phyloP scores from a whole-genome alignment of 768 basidiomycete genomes.

The Phaeotremella skinneri region DNA sequence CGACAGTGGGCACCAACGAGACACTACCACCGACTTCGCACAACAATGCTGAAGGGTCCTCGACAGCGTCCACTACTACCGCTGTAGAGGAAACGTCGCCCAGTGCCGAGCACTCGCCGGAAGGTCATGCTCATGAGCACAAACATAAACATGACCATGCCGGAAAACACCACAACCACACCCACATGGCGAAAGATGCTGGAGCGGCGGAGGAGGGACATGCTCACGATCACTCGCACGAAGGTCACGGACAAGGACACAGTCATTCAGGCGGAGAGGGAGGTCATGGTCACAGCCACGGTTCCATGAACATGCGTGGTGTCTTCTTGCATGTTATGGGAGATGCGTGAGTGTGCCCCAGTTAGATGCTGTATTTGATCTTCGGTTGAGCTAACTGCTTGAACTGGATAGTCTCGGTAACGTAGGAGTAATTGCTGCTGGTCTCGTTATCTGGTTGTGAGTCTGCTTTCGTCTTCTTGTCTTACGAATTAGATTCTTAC shows the following conservation, averaged over 20 bases:
- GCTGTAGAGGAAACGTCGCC: constrained; percentile 16
- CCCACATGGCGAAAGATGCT: constrained; percentile 29
- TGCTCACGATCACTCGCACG: constrained; percentile 19
- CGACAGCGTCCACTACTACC: constrained; percentile 21
- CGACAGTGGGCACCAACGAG: constrained; percentile 33
- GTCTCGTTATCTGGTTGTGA: constrained; percentile 84
- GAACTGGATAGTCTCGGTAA: constrained; percentile 67
- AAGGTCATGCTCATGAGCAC: constrained; percentile 38
- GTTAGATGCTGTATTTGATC: background rate
- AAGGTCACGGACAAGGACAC: constrained; percentile 24
- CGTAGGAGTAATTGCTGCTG: constrained; percentile 93
- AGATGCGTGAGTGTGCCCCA: constrained; percentile 62
- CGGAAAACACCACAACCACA: constrained; percentile 56
- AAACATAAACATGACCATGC: constrained; percentile 35
- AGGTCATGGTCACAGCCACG: constrained; percentile 53
- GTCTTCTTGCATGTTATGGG: constrained; percentile 90
- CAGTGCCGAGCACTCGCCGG: constrained; percentile 20
- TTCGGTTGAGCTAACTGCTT: constrained; percentile 1
- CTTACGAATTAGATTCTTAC: background rate
- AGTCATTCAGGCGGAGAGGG: constrained; percentile 28
- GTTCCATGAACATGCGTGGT: constrained; percentile 98
- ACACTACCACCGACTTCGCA: constrained; percentile 18
- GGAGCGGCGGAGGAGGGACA: constrained; percentile 13
- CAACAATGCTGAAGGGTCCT: constrained; percentile 13
- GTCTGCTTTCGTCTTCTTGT: constrained; percentile 10